Conservation (phyloP, 495 filamentous ascomycete species). For the Friedmanniomyces simplex region DNA sequence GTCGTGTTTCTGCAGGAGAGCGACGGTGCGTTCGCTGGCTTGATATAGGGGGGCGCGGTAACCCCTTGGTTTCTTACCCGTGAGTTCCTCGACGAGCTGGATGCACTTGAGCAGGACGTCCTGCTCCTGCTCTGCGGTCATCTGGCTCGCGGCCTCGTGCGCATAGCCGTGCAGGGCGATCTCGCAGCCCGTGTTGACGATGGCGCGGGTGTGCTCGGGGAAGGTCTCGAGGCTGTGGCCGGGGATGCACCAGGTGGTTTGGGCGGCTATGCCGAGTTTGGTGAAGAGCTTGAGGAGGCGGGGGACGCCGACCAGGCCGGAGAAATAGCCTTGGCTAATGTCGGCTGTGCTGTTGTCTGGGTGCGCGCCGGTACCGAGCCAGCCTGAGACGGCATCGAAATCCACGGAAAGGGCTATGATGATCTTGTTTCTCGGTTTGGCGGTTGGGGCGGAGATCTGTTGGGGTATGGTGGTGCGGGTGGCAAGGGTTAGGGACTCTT, state of each 20-base stretch:
- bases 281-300: slow-evolving; percentile 48
- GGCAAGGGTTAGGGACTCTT: background rate
- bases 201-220: slow-evolving; percentile 41
- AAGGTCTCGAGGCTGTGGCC: slow-evolving; percentile 55
- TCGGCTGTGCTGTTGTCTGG: slow-evolving; percentile 46
- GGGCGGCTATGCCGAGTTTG: slow-evolving; percentile 41
- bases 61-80: slow-evolving; percentile 44
- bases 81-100: slow-evolving; percentile 37
- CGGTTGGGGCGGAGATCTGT: slow-evolving; percentile 17
- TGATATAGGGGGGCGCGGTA: slow-evolving; percentile 52
- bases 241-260: slow-evolving; percentile 54
- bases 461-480: slow-evolving; percentile 21
- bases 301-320: slow-evolving; percentile 48
- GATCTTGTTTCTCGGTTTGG: slow-evolving; percentile 34
- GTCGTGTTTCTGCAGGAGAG: slow-evolving; percentile 43
- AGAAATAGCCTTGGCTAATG: slow-evolving; percentile 50
- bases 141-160: slow-evolving; percentile 46
- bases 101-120: slow-evolving; percentile 48
- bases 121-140: slow-evolving; percentile 47
- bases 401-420: slow-evolving; percentile 47
- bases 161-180: slow-evolving; percentile 53
- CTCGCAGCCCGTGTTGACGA: slow-evolving; percentile 48
- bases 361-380: slow-evolving; percentile 45
- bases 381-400: slow-evolving; percentile 51
- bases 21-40: slow-evolving; percentile 43